Evolutionary conservation across 768 basidiomycete species (phyloP).

Genomic region (Tylopilus felleus): DNA sequence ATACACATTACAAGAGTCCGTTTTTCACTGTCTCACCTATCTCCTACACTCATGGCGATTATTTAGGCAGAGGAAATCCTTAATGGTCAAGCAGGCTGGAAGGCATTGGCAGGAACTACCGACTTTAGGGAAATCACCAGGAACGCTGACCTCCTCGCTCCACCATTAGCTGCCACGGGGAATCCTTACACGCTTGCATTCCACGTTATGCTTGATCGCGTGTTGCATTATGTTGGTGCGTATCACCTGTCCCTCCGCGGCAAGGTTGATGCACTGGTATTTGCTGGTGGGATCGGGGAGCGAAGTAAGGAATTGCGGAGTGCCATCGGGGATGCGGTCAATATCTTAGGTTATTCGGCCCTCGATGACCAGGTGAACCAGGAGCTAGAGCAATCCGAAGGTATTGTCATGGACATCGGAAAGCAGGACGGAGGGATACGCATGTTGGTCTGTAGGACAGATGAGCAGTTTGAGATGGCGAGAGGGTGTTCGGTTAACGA

Average conservation of each 20-base stretch:
- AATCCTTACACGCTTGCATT: slow-evolving; percentile 62
- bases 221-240: slow-evolving; percentile 67
- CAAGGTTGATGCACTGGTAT: slow-evolving; percentile 74
- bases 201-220: slow-evolving; percentile 72
- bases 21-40: not conserved
- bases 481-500: slow-evolving; percentile 32
- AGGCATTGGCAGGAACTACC: slow-evolving; percentile 73
- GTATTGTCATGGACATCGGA: slow-evolving; percentile 48
- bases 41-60: not conserved
- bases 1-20: slow-evolving; percentile 53
- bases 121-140: slow-evolving; percentile 71
- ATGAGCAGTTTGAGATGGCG: slow-evolving; percentile 59
- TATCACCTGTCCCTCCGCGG: slow-evolving; percentile 73
- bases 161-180: slow-evolving; percentile 18
- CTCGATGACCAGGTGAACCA: slow-evolving; percentile 50
- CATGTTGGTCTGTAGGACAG: slow-evolving; percentile 61
- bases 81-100: slow-evolving; percentile 76
- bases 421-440: slow-evolving; percentile 27
- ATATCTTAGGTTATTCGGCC: slow-evolving; percentile 57
- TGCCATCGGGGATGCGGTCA: slow-evolving; percentile 50
- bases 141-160: slow-evolving; percentile 32
- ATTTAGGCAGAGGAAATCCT: slow-evolving; percentile 67
- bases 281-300: slow-evolving; percentile 89
- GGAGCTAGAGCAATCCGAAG: slow-evolving; percentile 34
- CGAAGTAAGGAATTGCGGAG: slow-evolving; percentile 56